Conservation (phyloP, 2,329 filamentous ascomycete genomes). For the Arachnopeziza araneosa region DNA sequence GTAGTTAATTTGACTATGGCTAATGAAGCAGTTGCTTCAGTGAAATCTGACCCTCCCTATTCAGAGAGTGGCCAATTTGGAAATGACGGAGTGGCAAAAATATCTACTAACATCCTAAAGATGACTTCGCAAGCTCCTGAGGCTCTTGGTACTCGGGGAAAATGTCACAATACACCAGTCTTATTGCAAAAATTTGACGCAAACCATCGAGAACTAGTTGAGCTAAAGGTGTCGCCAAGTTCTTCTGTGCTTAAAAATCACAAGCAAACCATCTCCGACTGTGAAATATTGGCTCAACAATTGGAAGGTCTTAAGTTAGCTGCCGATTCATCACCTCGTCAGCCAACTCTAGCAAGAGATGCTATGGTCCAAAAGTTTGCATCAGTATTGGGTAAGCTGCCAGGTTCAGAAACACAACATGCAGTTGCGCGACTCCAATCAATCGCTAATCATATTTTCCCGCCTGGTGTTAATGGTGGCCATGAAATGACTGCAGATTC, state of each 20-base stretch:
- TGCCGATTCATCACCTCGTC: background rate
- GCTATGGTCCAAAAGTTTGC: background rate
- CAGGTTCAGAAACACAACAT: background rate
- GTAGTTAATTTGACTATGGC: background rate
- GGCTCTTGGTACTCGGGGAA: background rate
- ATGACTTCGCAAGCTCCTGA: background rate
- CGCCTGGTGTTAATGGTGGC: too few relatives aligned
- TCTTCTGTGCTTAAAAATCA: background rate
- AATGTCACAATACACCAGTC: background rate
- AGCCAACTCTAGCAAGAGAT: background rate
- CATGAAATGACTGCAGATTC: too few relatives aligned
- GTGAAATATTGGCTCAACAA: constrained; percentile 4
- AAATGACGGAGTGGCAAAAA: too few relatives aligned
- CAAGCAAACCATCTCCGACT: constrained; percentile 10
- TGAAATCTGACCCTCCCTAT: background rate
- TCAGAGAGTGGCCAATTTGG: too few relatives aligned
- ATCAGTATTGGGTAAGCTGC: background rate
- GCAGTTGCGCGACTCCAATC: background rate
- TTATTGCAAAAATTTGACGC: background rate
- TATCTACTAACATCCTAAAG: too few relatives aligned
- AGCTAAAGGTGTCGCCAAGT: background rate
- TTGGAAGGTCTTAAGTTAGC: constrained; percentile 1
- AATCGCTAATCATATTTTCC: background rate
- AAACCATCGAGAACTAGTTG: background rate
- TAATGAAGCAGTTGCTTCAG: background rate